Evolutionary conservation across 179 eudicot genomes (phyloP).

Genomic region (Heliamphora pulchella): DNA sequence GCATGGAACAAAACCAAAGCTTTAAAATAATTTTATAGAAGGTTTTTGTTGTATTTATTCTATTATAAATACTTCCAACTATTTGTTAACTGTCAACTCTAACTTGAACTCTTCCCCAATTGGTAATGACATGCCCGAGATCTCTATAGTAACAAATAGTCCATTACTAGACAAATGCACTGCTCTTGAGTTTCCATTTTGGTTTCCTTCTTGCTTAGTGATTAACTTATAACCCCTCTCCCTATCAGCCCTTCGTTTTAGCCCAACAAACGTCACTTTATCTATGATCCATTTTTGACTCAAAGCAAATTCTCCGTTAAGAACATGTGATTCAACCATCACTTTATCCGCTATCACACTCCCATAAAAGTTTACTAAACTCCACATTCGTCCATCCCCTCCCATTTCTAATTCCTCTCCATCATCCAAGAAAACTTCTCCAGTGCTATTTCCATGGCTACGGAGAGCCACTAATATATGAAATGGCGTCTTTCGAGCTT

Average conservation of each 20-base stretch:
- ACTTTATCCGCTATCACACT: constrained; percentile 10
- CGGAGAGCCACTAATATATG: constrained; percentile 47
- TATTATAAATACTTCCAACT: no score
- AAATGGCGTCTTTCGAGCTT: constrained; percentile 55
- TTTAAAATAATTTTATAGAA: no score
- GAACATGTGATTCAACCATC: constrained; percentile 39
- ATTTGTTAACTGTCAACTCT: neutral
- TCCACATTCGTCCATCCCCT: constrained; percentile 46
- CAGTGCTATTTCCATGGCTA: constrained; percentile 27
- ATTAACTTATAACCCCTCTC: constrained; percentile 15
- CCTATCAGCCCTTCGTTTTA: constrained; percentile 22
- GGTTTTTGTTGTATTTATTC: no score
- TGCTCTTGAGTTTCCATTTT: constrained; percentile 2
- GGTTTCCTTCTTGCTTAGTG: no score
- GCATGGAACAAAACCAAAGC: no score
- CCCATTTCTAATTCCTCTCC: constrained; percentile 62
- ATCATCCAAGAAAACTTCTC: constrained; percentile 64
- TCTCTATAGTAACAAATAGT: constrained; percentile 14
- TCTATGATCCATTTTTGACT: constrained; percentile 43
- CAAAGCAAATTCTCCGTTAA: constrained; percentile 47
- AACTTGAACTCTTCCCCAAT: constrained; percentile 21
- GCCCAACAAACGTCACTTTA: constrained; percentile 55
- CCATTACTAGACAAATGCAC: constrained; percentile 11
- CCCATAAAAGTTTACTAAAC: constrained; percentile 34
- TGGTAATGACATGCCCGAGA: constrained; percentile 14